Conservation (phyloP, 176 grass and related monocot genomes). For the Tuctoria greenei region DNA sequence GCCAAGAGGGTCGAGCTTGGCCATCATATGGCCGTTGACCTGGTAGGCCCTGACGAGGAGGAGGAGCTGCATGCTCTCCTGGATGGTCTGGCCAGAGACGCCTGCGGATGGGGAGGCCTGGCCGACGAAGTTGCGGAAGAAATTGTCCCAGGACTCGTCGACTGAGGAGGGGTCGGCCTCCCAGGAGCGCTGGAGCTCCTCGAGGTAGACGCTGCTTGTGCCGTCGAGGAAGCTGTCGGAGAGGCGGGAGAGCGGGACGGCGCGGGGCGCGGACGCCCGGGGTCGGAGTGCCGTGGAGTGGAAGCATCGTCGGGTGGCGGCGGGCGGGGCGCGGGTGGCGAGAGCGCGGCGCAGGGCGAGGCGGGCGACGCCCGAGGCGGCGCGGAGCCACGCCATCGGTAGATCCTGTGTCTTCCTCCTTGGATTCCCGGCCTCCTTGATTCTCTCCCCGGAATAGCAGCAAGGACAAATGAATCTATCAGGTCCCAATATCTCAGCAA, state of each 20-base stretch:
- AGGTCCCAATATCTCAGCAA: background rate
- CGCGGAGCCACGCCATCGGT: constrained; percentile 73
- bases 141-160: constrained; percentile 85
- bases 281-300: constrained; percentile 43
- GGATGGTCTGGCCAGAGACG: constrained; percentile 79
- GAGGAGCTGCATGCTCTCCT: constrained; percentile 83
- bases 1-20: constrained; percentile 68
- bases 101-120: constrained; percentile 43
- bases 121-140: constrained; percentile 79
- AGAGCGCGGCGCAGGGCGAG: constrained; percentile 51
- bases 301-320: constrained; percentile 38
- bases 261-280: constrained; percentile 45
- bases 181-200: constrained; percentile 81
- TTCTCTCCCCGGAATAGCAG: background rate
- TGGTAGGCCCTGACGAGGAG: constrained; percentile 83
- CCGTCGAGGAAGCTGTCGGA: constrained; percentile 78
- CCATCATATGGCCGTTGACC: constrained; percentile 92
- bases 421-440: background rate
- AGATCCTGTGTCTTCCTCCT: background rate
- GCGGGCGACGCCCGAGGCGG: constrained; percentile 57
- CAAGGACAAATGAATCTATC: background rate
- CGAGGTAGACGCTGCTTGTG: constrained; percentile 78
- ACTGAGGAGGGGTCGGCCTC: constrained; percentile 68
- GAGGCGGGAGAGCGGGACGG: constrained; percentile 69
- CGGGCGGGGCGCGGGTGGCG: constrained; percentile 31